phyloP scores from a whole-genome alignment of 139 green algal species.

The Coelastrella sp. region DNA sequence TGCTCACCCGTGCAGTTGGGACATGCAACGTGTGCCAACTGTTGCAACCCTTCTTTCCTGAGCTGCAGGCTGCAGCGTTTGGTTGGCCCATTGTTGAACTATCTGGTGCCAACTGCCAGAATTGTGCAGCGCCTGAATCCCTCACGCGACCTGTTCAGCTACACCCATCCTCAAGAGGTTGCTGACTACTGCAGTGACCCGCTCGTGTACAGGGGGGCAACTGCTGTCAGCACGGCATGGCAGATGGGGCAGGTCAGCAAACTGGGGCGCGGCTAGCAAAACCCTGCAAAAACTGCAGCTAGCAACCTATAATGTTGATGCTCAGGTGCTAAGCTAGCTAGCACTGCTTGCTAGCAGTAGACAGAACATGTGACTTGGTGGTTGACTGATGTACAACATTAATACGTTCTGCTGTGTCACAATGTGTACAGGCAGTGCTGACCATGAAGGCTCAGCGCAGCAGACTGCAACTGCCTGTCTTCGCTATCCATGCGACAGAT shows the following conservation, averaged over 20 bases:
- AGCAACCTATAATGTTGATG: neutral
- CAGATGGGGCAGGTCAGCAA: slow-evolving; percentile 12
- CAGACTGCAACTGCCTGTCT: slow-evolving; percentile 17
- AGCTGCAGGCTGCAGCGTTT: slow-evolving; percentile 18
- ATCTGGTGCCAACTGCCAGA: neutral
- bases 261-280: neutral
- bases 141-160: neutral
- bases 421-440: neutral
- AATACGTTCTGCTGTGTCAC: neutral
- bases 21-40: no score
- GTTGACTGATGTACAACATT: no score
- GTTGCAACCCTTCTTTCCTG: no score
- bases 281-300: neutral
- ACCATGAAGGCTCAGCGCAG: neutral
- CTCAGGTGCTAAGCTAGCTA: no score
- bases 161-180: slow-evolving; percentile 14
- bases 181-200: slow-evolving; percentile 6
- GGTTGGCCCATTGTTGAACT: slow-evolving; percentile 9
- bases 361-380: no score
- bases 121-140: slow-evolving; percentile 39
- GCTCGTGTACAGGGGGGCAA: neutral
- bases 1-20: no score
- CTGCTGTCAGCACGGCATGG: slow-evolving; percentile 14
- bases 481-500: slow-evolving; percentile 7
- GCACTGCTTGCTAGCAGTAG: no score